Base-by-base conservation (phyloP, 2,329 filamentous ascomycete species). In the Rhexocercosporidium sp. region DNA sequence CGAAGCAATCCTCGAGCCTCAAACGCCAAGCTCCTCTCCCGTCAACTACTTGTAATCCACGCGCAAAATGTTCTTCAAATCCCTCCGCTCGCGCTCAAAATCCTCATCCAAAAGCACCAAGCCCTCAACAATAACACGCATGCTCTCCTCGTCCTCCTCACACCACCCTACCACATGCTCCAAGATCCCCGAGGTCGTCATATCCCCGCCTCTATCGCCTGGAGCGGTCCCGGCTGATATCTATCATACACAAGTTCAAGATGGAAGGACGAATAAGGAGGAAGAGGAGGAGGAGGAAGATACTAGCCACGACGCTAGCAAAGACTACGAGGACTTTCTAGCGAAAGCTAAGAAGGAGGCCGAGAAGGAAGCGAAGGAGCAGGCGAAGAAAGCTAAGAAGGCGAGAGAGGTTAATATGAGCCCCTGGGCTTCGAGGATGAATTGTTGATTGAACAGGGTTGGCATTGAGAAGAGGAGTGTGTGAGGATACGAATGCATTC, bases 381-480 rank as follows among this genome's bases (percentile, higher is more conserved):
- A 39, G 62, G 29, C 63, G 72, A 72, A 77, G 62, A 71, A 79
- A 53, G 78, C 79, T 66, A 78, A 79, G 68, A 77, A 76, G n/a
- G 71, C 79, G 39, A 72, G 82, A 62, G 78, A 81, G 67, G 81
- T 80, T 64, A 84, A 81, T 72, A 80, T 81, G 62, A 80, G 71
- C 63, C 71, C 71, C 1, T 73, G 69, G 70, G 70, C 67, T 4
- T 64, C 67, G 34, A 69, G 68, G 67, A 72, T 72, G 72, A 57
- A 57, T 72, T 57, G 54, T 20, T 57, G 54, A 57, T 8, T 12
- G 2, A 9, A n/a, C 3, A 22, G n/a, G 27, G 12, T 31, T 18
- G 27, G 49, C 12, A 2, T 16, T 31, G 41, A 9, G 18, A 9
- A 22, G 44, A 47, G n/a, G n/a, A 47, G 12, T 20, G n/a, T 22